Base-by-base conservation (phyloP, 140 eudicot species). In the Senecio squalidus region DNA sequence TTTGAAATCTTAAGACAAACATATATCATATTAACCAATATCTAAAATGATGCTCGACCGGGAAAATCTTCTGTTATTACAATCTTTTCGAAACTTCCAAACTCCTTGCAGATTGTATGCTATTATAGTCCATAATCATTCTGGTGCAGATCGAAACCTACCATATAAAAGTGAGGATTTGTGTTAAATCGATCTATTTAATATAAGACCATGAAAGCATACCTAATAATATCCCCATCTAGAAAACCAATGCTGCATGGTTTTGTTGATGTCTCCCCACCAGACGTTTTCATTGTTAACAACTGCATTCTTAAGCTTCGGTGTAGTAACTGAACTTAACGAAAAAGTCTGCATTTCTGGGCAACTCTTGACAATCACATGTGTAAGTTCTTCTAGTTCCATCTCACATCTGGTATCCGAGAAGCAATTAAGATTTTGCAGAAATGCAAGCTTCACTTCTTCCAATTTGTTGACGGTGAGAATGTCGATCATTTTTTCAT, bases 301-400 rank as follows among this genome's bases (percentile, higher is more conserved):
- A 47, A 63, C 47, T 20, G 45, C 77, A 57, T 10, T 63, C 52
- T 47, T 55, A 30, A 72, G 72, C 44, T 27, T 64, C 2, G 71
- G 67, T 36, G 77, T 72, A 46, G 14, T 36, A 33, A 72, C 67
- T 3, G 67, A 56, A 38, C 72, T 64, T 33, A 18, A 29, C 26
- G 77, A 72, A 22, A 72, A 72, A 72, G 62, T 64, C 53, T 44
- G 25, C 55, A 72, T 25, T 11, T 55, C 48, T 25, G 61, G 77
- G 49, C 77, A 72, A 40, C 40, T 33, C 26, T 72, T 72, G 58
- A 64, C 17, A 20, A 10, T 26, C 53, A 72, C 67, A 5, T 64
- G 60, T 18, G 54, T 47, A 36, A 72, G 45, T 72, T 46, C 67
- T 14, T 28, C 28, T 36, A 72, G 54, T 57, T 72, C 72, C 46